Evolutionary conservation across 2,329 filamentous ascomycete genomes (phyloP).

Genomic region (Aspergillus eucalypticola): DNA sequence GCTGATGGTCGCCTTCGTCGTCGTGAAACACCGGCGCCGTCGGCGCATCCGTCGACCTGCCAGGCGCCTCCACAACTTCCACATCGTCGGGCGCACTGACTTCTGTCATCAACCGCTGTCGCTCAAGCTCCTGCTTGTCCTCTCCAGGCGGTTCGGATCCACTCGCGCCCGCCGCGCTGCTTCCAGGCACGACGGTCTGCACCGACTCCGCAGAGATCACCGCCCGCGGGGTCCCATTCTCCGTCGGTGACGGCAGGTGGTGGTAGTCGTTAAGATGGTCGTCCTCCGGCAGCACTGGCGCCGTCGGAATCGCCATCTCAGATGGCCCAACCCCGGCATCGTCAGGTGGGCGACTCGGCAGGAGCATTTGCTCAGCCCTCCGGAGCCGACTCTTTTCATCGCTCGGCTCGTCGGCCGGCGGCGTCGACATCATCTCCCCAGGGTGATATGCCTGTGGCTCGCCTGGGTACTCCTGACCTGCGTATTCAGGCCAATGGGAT

Average conservation of each 20-base stretch:
- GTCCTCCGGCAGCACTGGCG: constrained; percentile 48
- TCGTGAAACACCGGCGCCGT: constrained; percentile 63
- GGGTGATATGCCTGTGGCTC: constrained; percentile 24
- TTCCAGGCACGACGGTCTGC: constrained; percentile 33
- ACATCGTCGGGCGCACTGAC: constrained; percentile 59
- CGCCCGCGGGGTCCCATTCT: constrained; percentile 22
- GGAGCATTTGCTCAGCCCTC: constrained; percentile 72
- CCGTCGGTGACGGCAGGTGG: constrained; percentile 27
- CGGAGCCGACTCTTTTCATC: constrained; percentile 81
- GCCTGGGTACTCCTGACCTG: constrained; percentile 22
- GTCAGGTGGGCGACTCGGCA: constrained; percentile 75
- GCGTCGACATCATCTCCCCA: constrained; percentile 40
- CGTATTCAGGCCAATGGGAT: constrained; percentile 31
- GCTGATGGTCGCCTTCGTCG: constrained; percentile 56
- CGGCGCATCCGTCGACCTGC: constrained; percentile 36
- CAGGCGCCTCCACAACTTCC: background rate
- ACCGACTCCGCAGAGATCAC: constrained; percentile 34
- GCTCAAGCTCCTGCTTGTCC: constrained; percentile 79
- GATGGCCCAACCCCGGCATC: constrained; percentile 50
- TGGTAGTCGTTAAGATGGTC: constrained; percentile 56
- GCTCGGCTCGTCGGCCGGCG: constrained; percentile 60
- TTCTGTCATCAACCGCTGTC: constrained; percentile 62
- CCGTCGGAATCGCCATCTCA: constrained; percentile 41
- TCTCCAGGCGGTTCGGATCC: constrained; percentile 49
- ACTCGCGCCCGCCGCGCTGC: constrained; percentile 47